phyloP scores from a whole-genome alignment of 2,329 filamentous ascomycete species.

The Cladosporium sp. region DNA sequence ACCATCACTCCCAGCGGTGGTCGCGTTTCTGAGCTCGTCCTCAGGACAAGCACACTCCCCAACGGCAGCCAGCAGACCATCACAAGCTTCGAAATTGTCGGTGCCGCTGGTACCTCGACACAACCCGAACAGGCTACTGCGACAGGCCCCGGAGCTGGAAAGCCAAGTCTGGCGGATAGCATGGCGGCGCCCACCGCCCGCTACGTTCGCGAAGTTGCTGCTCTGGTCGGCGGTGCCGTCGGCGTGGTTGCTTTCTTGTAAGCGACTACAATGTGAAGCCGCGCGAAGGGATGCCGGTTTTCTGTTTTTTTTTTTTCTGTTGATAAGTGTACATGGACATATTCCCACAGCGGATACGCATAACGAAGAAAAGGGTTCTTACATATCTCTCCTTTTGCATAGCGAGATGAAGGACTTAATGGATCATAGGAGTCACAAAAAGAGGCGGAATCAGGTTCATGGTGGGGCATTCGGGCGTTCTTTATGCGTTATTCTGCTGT shows the following conservation, averaged over 20 bases:
- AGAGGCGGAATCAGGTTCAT: background rate
- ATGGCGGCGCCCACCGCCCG: slow-evolving; percentile 28
- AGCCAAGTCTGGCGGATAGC: slow-evolving; percentile 37
- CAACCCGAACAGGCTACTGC: slow-evolving; percentile 14
- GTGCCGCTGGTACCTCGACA: slow-evolving; percentile 20
- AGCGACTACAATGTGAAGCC: slow-evolving; percentile 6
- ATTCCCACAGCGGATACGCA: background rate
- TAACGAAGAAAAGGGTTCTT: background rate
- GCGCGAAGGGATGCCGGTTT: slow-evolving; percentile 13
- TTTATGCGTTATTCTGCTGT: background rate
- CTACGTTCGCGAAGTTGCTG: slow-evolving; percentile 27
- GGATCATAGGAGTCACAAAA: background rate
- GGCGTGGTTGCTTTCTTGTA: slow-evolving; percentile 34
- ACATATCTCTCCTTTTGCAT: background rate
- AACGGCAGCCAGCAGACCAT: slow-evolving; percentile 37
- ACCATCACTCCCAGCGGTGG: slow-evolving; percentile 45
- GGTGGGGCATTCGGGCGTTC: background rate
- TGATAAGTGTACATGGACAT: slow-evolving; percentile 2
- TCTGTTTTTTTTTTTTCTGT: background rate
- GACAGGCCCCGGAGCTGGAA: slow-evolving; percentile 2
- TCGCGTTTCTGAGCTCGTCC: slow-evolving; percentile 36
- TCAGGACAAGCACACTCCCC: slow-evolving; percentile 33
- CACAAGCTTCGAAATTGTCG: slow-evolving; percentile 43
- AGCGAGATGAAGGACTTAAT: background rate
- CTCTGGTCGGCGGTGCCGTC: slow-evolving; percentile 30